Percentiles rank a stretch among this genome's conserved stretches.
These are phyloP conservation scores for Knoxia roxburghii DNA, from an alignment of 257 asterid species.

Conservation along the genomic window DNA sequence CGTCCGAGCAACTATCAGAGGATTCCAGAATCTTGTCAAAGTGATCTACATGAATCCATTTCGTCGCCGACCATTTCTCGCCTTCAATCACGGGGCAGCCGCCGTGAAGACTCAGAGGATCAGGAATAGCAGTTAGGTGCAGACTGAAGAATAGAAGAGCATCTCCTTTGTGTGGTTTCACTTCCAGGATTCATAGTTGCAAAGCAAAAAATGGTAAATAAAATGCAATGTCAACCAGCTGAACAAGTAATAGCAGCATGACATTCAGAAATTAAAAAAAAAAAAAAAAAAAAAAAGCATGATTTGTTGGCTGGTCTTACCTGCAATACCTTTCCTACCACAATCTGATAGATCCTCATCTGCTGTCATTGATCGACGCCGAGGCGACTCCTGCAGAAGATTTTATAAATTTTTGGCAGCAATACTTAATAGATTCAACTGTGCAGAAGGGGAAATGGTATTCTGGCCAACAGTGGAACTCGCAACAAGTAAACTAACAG, in stretches of 20 bases:
- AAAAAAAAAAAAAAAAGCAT: too few relatives aligned
- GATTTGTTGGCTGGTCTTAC: slow-evolving; percentile 32
- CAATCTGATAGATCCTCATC: slow-evolving; percentile 71
- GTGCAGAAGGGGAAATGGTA: not conserved
- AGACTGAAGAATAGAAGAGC: slow-evolving; percentile 91
- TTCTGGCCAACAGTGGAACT: too few relatives aligned
- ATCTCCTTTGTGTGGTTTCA: slow-evolving; percentile 89
- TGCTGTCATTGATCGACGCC: slow-evolving; percentile 56
- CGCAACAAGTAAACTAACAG: too few relatives aligned
- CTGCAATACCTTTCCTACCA: slow-evolving; percentile 82
- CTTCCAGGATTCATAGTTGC: slow-evolving; percentile 28
- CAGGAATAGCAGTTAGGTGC: slow-evolving; percentile 65
- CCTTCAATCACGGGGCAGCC: slow-evolving; percentile 95
- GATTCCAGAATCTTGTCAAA: slow-evolving; percentile 58
- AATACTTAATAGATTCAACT: not conserved
- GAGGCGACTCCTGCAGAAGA: slow-evolving; percentile 54
- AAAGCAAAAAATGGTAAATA: slow-evolving; percentile 1
- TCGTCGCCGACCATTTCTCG: slow-evolving; percentile 98
- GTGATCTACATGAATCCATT: slow-evolving; percentile 90
- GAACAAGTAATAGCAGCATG: not conserved
- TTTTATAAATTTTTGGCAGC: slow-evolving; percentile 12
- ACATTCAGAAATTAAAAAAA: not conserved
- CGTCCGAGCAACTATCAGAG: slow-evolving; percentile 46
- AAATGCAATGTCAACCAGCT: slow-evolving; percentile 10
- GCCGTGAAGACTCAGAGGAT: slow-evolving; percentile 77